Base-by-base conservation (phyloP, 345 rosid genomes). In the Bruguiera sexangula region DNA sequence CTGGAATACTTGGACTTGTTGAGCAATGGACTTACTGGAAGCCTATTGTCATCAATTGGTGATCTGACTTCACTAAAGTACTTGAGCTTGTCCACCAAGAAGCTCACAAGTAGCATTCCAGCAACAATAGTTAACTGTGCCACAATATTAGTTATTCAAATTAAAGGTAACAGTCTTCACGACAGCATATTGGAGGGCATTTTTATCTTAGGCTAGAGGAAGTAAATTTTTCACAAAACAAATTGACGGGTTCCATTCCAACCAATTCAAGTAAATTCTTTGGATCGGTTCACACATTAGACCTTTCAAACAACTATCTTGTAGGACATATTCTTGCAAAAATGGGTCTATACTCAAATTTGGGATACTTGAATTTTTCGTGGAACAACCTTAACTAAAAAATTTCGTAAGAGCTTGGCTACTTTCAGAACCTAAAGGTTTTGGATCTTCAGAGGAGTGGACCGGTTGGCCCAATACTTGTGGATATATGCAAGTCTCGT, bases 281-380 rank as follows among this genome's bases (percentile, higher is more conserved):
- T n/a, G 74, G 79, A 63, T 82, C 92, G 62, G 81, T 91, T 3
- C 72, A 8, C 8, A 68, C 24, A 30, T 77, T 93, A 22, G 98
- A 91, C 75, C 76, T 93, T 63, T 93, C 98, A 2, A 79, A 82
- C 15, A 93, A 93, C 82, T 74, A 76, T 68, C 87, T 93, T 13
- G 60, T 76, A 19, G 96, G 98, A 63, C 70, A 62, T 15, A 80
- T 93, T 70, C 89, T 89, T 4, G 84, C 83, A 11, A 96, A 89
- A 70, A 82, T 83, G 75, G 90, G 93, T 7, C 85, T 85, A 21
- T 84, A 85, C 62, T 84, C 84, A 13, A 76, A 73, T 68, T 21
- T 93, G 75, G 81, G 81, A 73, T 85, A 85, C 85, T 75, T 91
- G 77, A 93, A 93, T 57, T 78, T 90, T 37, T 93, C 98, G 55